phyloP scores from a whole-genome alignment of 306 rosid genomes.

The Prunus padus region DNA sequence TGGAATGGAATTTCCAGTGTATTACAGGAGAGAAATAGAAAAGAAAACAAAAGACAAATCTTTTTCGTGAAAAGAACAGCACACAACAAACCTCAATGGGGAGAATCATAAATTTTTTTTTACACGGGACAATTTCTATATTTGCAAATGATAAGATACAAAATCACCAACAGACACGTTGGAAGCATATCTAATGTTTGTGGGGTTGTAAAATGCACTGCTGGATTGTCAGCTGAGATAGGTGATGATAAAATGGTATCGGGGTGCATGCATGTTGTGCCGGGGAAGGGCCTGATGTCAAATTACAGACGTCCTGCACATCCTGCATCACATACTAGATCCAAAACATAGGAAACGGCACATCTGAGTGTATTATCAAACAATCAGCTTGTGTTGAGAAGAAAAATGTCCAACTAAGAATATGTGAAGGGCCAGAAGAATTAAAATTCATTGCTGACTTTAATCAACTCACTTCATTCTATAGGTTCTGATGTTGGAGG shows the following conservation, averaged over 20 bases:
- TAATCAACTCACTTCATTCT: conserved; percentile 45
- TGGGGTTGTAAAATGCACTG: neutral
- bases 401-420: neutral
- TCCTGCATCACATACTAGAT: neutral
- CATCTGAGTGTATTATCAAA: neutral
- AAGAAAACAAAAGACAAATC: neutral
- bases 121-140: neutral
- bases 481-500: conserved; percentile 47
- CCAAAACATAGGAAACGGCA: neutral
- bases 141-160: conserved; percentile 4
- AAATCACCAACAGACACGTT: conserved; percentile 4
- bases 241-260: neutral
- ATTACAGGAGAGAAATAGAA: neutral
- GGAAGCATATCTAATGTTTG: neutral
- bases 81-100: neutral
- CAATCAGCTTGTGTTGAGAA: neutral
- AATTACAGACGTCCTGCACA: neutral
- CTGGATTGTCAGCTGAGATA: neutral
- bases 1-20: neutral
- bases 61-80: neutral
- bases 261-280: neutral
- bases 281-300: neutral
- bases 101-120: neutral
- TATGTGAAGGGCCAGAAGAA: neutral
- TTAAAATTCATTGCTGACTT: neutral